Evolutionary conservation across 2,329 filamentous ascomycete species (phyloP).

Genomic region (Xylaria sp.): DNA sequence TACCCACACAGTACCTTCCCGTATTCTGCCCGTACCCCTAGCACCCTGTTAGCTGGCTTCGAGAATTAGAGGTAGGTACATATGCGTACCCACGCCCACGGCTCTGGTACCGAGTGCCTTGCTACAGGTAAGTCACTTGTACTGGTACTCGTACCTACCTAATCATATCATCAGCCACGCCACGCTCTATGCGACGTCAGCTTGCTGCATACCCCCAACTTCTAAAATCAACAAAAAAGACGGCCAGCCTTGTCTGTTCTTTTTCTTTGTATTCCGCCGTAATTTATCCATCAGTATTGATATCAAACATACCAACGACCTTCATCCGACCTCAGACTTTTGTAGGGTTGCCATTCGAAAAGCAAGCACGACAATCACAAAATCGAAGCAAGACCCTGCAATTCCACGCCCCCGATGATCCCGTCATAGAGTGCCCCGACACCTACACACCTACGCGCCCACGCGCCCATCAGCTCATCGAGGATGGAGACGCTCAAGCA

Average conservation of each 20-base stretch:
- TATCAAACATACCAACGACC: background rate
- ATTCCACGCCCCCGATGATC: background rate
- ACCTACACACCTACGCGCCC: background rate
- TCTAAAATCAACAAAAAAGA: background rate
- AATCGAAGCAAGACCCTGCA: background rate
- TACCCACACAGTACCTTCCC: background rate
- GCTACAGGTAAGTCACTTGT: too few species aligned
- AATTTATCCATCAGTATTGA: background rate
- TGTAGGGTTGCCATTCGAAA: background rate
- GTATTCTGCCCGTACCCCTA: too few species aligned
- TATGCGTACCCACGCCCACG: background rate
- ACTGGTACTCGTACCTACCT: too few species aligned
- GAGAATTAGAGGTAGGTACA: background rate
- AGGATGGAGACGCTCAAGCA: constrained; percentile 15
- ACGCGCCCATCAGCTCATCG: background rate
- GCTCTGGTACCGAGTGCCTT: background rate
- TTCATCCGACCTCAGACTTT: background rate
- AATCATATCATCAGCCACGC: background rate
- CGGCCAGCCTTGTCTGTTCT: background rate
- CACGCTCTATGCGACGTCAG: background rate
- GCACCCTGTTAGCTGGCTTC: background rate
- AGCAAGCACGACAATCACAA: background rate
- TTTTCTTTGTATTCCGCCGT: background rate
- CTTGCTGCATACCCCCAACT: background rate
- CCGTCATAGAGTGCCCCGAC: background rate